A percentile compares a stretch with the other conserved stretches of the same genome.
Evolutionary conservation across 345 rosid genomes (phyloP).

Genomic region (Sonneratia alba): DNA sequence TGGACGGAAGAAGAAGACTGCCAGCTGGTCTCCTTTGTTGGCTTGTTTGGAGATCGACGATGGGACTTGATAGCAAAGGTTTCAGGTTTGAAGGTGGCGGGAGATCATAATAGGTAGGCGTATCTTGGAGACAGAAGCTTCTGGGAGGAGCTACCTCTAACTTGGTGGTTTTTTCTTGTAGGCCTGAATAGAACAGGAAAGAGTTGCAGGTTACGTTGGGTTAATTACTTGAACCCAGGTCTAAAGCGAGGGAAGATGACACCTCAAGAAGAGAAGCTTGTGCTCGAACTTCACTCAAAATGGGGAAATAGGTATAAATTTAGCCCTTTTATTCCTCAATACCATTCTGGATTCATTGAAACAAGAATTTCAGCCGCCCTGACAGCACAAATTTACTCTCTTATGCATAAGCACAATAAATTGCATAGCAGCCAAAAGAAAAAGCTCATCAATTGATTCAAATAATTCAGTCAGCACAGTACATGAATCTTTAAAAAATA

Average conservation of each 20-base stretch:
- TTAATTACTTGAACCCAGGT: constrained; percentile 93
- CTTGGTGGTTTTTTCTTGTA: constrained; percentile 64
- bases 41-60: constrained; percentile 88
- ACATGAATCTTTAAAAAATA: neutral
- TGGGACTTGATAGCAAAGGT: constrained; percentile 99
- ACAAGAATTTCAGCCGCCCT: neutral
- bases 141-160: constrained; percentile 50
- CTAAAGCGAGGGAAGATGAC: constrained; percentile 99
- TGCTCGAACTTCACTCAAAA: constrained; percentile 83
- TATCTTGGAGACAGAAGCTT: constrained; percentile 41
- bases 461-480: neutral
- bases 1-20: constrained; percentile 97
- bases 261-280: constrained; percentile 83
- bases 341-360: neutral
- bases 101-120: constrained; percentile 80
- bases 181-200: constrained; percentile 99
- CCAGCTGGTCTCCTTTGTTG: constrained; percentile 77
- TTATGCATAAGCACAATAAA: no score
- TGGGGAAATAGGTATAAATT: constrained; percentile 90
- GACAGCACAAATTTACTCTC: neutral
- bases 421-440: neutral
- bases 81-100: constrained; percentile 99
- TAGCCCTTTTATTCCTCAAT: neutral
- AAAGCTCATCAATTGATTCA: no score
- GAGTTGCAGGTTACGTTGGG: constrained; percentile 99